Base-by-base conservation (phyloP, 2,329 filamentous ascomycete species). In the Fusarium udum region DNA sequence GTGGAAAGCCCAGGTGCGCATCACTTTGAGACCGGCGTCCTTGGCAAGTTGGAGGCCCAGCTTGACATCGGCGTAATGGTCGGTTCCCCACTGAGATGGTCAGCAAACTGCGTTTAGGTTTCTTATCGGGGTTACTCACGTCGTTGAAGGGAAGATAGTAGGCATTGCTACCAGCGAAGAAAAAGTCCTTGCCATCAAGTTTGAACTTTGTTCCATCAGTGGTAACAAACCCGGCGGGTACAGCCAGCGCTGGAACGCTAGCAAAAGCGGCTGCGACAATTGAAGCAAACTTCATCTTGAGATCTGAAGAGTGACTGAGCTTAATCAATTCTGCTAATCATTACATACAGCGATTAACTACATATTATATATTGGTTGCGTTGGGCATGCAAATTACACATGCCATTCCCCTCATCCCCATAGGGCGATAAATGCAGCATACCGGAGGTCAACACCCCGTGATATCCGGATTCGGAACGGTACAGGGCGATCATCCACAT, bases 81-180 rank as follows among this genome's bases (percentile, higher is more conserved):
- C 67, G 0, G 40, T 62, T 49, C 72, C 72, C 72, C 72, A 74
- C 72, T 74, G 26, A 28, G 26, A 28, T 28, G 26, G 26, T 28
- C 26, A 28, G 26, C 26, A 28, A 28, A 28, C 26, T 28, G 26
- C 26, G 26, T 28, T 28, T 28, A 28, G 26, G 26, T 28, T 28
- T 28, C 26, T 28, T 28, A 28, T 28, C 26, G 26, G 26, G 26
- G 26, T 28, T 28, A 28, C 26, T 28, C 26, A 28, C 26, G 6
- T 28, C 26, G 26, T 83, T 85, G 77, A 89, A 89, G 0, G 87
- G 86, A 24, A 89, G 85, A 71, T 87, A 89, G 69, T 89, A 89
- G 15, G 87, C 88, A 77, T 89, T 90, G 70, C 83, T 87, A 3
- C 88, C 87, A 4, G 88, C 87, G 73, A 89, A 89, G 78, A 87